Evolutionary conservation across 31 red algal genomes (phyloP).

Genomic region (Porphyra umbilicalis): DNA sequence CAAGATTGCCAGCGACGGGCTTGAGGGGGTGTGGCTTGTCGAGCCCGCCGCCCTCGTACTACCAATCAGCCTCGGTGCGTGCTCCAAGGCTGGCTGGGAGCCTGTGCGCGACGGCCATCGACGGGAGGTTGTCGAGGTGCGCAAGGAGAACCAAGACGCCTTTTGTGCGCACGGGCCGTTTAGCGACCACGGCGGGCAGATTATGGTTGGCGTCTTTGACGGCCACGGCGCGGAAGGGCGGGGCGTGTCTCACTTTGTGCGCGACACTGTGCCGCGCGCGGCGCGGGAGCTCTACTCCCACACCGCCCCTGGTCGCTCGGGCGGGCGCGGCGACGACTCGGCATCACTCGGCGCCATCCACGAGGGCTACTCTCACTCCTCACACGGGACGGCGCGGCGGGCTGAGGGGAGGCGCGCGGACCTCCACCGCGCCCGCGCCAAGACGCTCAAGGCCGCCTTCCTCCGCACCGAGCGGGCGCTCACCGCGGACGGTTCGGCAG

Average conservation of each 20-base stretch:
- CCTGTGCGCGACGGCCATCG: conserved; percentile 43
- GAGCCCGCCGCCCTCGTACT: conserved; percentile 4
- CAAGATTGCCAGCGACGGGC: conserved; percentile 9
- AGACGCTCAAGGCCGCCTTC: conserved; percentile 41
- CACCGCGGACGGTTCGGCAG: conserved; percentile 21
- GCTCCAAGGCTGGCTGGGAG: conserved; percentile 77
- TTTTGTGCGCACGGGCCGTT: conserved; percentile 40
- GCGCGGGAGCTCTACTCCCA: conserved; percentile 26
- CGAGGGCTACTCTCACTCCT: not conserved
- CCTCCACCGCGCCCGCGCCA: not conserved
- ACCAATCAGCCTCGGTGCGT: conserved; percentile 40
- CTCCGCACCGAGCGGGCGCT: conserved; percentile 32
- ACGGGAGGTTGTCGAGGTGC: conserved; percentile 50
- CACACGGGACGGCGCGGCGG: not conserved
- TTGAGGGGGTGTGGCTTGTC: conserved; percentile 17
- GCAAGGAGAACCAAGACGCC: conserved; percentile 88
- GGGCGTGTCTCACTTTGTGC: conserved; percentile 47
- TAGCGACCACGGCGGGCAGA: conserved; percentile 16
- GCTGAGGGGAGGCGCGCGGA: not conserved
- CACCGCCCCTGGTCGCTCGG: not conserved
- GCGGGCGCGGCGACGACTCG: conserved; percentile 1
- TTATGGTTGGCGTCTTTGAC: conserved; percentile 73
- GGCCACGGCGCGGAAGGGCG: conserved; percentile 72
- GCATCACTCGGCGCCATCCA: not conserved
- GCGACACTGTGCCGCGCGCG: conserved; percentile 32